Percentiles rank a stretch among this genome's conserved stretches.
Evolutionary conservation across 2,329 filamentous ascomycete genomes (phyloP).

Genomic region (Trichoderma harzianum): DNA sequence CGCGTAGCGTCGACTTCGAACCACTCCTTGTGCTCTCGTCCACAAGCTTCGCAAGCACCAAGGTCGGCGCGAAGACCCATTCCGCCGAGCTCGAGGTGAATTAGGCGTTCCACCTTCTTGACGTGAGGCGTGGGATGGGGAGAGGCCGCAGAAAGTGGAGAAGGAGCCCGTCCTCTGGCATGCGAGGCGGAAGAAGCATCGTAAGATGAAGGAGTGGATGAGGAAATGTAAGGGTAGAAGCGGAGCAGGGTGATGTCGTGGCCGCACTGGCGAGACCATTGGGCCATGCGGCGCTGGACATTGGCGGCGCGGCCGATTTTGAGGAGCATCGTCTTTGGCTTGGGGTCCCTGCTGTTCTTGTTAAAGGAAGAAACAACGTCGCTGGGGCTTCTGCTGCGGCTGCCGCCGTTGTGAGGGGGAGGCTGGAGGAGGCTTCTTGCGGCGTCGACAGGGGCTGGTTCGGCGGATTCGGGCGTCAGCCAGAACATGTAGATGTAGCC

Average conservation of each 20-base stretch:
- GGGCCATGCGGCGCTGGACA: slow-evolving; percentile 83
- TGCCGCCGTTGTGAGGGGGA: slow-evolving; percentile 33
- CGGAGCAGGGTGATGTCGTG: slow-evolving; percentile 84
- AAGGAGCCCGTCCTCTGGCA: slow-evolving; percentile 27
- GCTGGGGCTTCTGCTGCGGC: slow-evolving; percentile 44
- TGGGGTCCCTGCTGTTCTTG: slow-evolving; percentile 20
- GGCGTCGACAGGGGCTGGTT: slow-evolving; percentile 55
- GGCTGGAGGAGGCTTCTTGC: slow-evolving; percentile 58
- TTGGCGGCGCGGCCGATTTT: slow-evolving; percentile 72
- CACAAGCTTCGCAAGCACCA: slow-evolving; percentile 69
- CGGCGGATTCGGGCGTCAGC: slow-evolving; percentile 65
- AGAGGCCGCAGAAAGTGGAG: slow-evolving; percentile 31
- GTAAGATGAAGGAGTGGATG: slow-evolving; percentile 35
- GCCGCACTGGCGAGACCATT: slow-evolving; percentile 92
- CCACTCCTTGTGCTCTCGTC: slow-evolving; percentile 88
- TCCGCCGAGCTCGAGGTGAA: slow-evolving; percentile 82
- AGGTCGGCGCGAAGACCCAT: slow-evolving; percentile 52
- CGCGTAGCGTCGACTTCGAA: slow-evolving; percentile 80
- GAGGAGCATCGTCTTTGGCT: slow-evolving; percentile 60
- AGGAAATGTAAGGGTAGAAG: slow-evolving; percentile 79
- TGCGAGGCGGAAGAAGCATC: slow-evolving; percentile 2
- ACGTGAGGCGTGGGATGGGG: slow-evolving; percentile 77
- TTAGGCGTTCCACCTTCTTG: slow-evolving; percentile 82
- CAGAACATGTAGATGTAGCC: slow-evolving; percentile 99
- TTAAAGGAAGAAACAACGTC: slow-evolving; percentile 52